A percentile compares a stretch with the other conserved stretches of the same genome.
phyloP scores from a whole-genome alignment of 164 flowering plant species.

The Magnolia changhungtana region DNA sequence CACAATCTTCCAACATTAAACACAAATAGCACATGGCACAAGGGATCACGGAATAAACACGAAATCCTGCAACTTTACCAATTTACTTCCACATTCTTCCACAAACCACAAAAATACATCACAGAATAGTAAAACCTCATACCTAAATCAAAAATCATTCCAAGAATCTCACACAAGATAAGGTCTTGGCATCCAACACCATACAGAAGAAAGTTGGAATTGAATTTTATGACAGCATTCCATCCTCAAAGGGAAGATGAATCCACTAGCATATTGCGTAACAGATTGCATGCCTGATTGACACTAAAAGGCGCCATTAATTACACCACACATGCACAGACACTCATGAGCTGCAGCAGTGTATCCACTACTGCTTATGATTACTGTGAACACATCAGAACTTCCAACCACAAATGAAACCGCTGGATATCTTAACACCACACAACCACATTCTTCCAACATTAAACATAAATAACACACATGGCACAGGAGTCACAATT shows the following conservation, averaged over 20 bases:
- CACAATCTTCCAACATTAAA: too few relatives aligned
- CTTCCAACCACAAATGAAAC: conserved; percentile 1
- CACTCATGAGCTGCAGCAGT: too few relatives aligned
- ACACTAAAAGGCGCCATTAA: neutral
- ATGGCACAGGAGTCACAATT: neutral
- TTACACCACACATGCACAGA: neutral
- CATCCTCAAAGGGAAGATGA: neutral
- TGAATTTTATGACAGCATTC: neutral
- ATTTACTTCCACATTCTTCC: neutral
- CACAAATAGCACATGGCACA: too few relatives aligned
- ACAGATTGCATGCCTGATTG: neutral
- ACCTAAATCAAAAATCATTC: neutral
- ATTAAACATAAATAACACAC: neutral
- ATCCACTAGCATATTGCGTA: neutral
- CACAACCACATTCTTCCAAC: conserved; percentile 8
- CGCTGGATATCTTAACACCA: neutral
- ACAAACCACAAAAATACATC: neutral
- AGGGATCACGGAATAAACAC: too few relatives aligned
- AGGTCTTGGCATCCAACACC: neutral
- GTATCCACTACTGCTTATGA: too few relatives aligned
- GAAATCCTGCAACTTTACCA: neutral
- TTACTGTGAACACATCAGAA: neutral
- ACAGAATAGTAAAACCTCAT: neutral
- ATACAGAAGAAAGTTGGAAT: neutral
- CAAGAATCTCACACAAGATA: neutral